Base-by-base conservation (phyloP, 139 green algal genomes). In the Chlorella sp. region DNA sequence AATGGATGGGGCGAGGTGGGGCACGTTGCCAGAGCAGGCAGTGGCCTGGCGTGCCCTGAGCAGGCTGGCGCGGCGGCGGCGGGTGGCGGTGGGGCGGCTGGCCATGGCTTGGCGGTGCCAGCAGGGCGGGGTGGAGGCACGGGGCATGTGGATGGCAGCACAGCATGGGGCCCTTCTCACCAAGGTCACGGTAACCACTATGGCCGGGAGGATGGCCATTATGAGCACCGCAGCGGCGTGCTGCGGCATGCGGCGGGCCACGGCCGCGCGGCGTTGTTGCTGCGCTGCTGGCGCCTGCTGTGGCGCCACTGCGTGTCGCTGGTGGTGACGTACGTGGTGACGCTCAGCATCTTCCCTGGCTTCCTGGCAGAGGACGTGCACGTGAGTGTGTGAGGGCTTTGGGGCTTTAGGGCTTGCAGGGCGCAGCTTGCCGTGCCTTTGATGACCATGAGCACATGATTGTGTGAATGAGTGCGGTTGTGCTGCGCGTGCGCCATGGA, bases 291-390 rank as follows among this genome's bases (percentile, higher is more conserved):
- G 49, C 27, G 20, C 1, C 17, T n/a, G 22, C 61, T 73, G 66
- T 80, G 68, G 75, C 69, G 71, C 6, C 69, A 64, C 5, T 77
- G 69, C 30, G 22, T 60, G 6, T 71, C 66, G 0, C 70, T 88
- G 31, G 61, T 81, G 2, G 3, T 76, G n/a, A 65, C 80, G 10
- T 91, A 90, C 73, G 49, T 71, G 3, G 77, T 91, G 0, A 97
- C 93, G 0, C 75, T 98, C 23, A 83, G 81, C 66, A 95, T 98
- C 50, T 98, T 98, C 67, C 93, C 93, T 1, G 93, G 93, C 0
- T 80, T 97, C 22, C 73, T 97, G 32, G 86, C 90, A 0, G 93
- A 98, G 70, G 89, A 96, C 63, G 62, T 96, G 6, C 67, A 88
- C 36, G 84, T 89, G 70, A 51, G 83, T 35, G 32, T 27, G 55